A percentile compares a stretch with the other conserved stretches of the same genome.
Conservation (phyloP, 257 asterid genomes). For the Eucommia ulmoides region DNA sequence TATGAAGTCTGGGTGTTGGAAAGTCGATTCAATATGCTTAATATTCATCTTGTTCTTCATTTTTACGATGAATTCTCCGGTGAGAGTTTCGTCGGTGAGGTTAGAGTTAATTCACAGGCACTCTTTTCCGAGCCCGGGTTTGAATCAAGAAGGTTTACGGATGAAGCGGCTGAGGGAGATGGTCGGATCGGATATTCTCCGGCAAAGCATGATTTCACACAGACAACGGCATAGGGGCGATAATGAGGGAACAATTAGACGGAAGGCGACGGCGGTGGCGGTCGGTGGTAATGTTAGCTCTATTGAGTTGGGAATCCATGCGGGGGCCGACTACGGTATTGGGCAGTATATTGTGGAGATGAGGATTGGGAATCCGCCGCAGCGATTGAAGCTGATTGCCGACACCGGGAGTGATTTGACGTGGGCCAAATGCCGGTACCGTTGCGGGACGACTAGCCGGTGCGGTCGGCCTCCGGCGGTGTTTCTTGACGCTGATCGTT, state of each 20-base stretch:
- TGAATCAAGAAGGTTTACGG: conserved; percentile 11
- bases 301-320: conserved; percentile 20
- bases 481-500: conserved; percentile 28
- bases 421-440: conserved; percentile 36
- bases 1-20: too few species aligned
- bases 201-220: background rate
- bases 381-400: conserved; percentile 26
- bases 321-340: conserved; percentile 44
- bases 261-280: background rate
- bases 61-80: too few species aligned
- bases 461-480: conserved; percentile 18
- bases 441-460: conserved; percentile 14
- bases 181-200: conserved; percentile 11
- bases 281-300: conserved; percentile 1
- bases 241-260: conserved; percentile 12
- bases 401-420: conserved; percentile 62
- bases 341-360: conserved; percentile 42
- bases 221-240: conserved; percentile 4
- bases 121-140: conserved; percentile 10
- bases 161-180: conserved; percentile 24
- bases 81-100: too few species aligned
- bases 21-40: too few species aligned
- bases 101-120: conserved; percentile 24
- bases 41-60: too few species aligned
- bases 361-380: conserved; percentile 36